These are phyloP conservation scores for Wickerhamomyces sp. DNA, from an alignment of 1,139 yeast genomes.

Conservation along the genomic window DNA sequence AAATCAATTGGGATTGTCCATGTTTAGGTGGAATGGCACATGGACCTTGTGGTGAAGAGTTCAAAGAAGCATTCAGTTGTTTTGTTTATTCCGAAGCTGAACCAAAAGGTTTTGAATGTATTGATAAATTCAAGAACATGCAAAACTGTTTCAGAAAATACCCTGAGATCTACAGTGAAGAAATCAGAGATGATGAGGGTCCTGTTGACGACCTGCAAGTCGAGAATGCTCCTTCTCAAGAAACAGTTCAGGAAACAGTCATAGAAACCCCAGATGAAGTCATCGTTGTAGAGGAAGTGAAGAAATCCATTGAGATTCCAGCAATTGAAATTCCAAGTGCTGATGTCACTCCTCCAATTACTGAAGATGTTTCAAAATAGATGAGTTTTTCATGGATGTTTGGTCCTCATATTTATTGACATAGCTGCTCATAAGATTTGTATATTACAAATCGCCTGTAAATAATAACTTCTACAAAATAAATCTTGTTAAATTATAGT, in stretches of 20 bases:
- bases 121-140: constrained; percentile 88
- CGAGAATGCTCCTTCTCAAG: too few species aligned
- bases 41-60: constrained; percentile 98
- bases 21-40: constrained; percentile 99
- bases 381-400: neutral
- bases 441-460: too few species aligned
- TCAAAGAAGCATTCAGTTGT: constrained; percentile 93
- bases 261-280: too few species aligned
- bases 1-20: constrained; percentile 99
- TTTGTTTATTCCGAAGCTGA: constrained; percentile 93
- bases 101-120: constrained; percentile 96
- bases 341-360: constrained; percentile 3
- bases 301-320: constrained; percentile 8
- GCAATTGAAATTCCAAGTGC: constrained; percentile 6
- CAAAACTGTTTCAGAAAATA: constrained; percentile 90
- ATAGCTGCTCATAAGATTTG: too few species aligned
- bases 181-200: constrained; percentile 69
- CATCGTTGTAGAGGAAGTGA: constrained; percentile 1
- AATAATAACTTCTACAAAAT: too few species aligned
- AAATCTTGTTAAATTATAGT: neutral
- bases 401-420: neutral
- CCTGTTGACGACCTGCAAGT: constrained; percentile 22
- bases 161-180: constrained; percentile 94
- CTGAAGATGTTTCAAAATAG: constrained; percentile 1
- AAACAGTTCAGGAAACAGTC: too few species aligned